A percentile compares a stretch with the other conserved stretches of the same genome.
Conservation (phyloP, 306 rosid species). For the Begonia fuchsioides region DNA sequence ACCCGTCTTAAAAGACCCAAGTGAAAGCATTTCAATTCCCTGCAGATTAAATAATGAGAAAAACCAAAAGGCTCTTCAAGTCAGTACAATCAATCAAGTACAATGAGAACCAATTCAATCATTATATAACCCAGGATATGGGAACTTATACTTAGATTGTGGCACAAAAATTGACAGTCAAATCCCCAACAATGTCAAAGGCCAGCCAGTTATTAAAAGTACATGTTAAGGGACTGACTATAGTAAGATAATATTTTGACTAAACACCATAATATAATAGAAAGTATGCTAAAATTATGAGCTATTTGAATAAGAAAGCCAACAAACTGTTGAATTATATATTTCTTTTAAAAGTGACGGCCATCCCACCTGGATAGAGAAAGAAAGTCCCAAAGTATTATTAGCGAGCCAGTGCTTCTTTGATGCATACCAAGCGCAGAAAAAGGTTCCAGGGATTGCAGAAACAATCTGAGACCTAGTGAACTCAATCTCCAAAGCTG, state of each 20-base stretch:
- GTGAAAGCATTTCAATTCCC: conserved; percentile 99
- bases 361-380: conserved; percentile 83
- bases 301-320: no score
- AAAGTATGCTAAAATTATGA: not conserved
- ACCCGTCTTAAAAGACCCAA: conserved; percentile 97
- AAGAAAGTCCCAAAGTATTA: conserved; percentile 85
- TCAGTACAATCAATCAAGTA: no score
- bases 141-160: no score
- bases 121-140: not conserved
- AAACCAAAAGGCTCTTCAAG: no score
- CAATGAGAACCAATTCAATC: conserved; percentile 2
- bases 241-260: no score
- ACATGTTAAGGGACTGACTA: not conserved
- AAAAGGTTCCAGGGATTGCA: conserved; percentile 86
- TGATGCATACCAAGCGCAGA: conserved; percentile 94
- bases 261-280: no score
- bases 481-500: conserved; percentile 96
- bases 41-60: no score
- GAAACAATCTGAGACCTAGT: conserved; percentile 86
- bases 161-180: no score
- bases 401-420: conserved; percentile 96
- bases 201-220: not conserved
- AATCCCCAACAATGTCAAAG: no score
- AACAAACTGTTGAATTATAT: no score
- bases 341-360: conserved; percentile 4